A percentile compares a stretch with the other conserved stretches of the same genome.
Conservation (phyloP, 1,139 yeast genomes). For the Suhomyces wounanorum region DNA sequence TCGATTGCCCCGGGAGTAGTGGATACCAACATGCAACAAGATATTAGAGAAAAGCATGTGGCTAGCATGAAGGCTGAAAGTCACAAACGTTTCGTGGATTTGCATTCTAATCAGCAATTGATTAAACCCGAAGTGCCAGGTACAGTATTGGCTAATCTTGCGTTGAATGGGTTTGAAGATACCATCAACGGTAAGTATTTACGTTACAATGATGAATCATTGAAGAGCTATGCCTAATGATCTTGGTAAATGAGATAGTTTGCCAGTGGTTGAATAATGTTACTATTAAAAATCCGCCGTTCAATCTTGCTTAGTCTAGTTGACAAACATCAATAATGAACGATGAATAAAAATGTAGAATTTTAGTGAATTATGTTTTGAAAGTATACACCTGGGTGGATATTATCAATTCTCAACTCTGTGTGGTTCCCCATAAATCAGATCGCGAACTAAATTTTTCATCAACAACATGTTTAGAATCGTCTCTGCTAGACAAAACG, state of each 20-base stretch:
- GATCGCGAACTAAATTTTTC: constrained; percentile 2
- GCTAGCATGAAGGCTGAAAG: constrained; percentile 58
- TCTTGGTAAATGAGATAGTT: background rate
- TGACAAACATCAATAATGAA: no score
- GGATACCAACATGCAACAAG: constrained; percentile 81
- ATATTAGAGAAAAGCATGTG: constrained; percentile 64
- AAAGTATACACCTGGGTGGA: no score
- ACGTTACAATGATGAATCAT: constrained; percentile 54
- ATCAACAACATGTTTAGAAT: constrained; percentile 7
- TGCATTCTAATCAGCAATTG: constrained; percentile 57
- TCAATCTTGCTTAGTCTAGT: no score
- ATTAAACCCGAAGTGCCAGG: constrained; percentile 74
- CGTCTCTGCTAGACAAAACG: constrained; percentile 1
- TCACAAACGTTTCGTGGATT: constrained; percentile 58
- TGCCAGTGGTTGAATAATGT: no score
- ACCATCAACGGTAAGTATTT: constrained; percentile 64
- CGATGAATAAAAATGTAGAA: no score
- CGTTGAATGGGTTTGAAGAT: constrained; percentile 54
- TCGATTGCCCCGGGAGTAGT: constrained; percentile 94
- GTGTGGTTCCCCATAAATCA: background rate
- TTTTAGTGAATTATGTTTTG: no score
- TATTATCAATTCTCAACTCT: background rate
- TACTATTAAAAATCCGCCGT: no score
- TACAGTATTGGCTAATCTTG: constrained; percentile 63
- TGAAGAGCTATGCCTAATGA: constrained; percentile 18